Base-by-base conservation (phyloP, 768 basidiomycete genomes). In the Dentipellis sp. region DNA sequence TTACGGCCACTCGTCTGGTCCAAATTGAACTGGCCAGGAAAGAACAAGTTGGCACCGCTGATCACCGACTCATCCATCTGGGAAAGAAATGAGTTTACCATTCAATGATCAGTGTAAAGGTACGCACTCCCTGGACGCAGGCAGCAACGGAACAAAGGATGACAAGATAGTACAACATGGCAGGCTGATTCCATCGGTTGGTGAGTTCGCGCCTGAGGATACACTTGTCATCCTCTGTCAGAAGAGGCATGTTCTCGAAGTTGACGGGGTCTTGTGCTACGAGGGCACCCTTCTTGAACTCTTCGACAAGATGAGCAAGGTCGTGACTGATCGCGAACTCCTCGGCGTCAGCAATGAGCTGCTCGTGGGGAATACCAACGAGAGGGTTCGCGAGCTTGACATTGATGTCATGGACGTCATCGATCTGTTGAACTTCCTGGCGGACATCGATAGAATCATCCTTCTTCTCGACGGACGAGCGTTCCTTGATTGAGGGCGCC, bases 71-170 rank as follows among this genome's bases (percentile, higher is more conserved):
- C 78, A 62, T 81, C 79, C 76, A 73, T 75, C 67, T 73, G 58
- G 40, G 46, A 29, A 50, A 10, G 23, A 6, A 42, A 58, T 53
- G 58, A 46, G 37, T 55, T 53, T 14, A 49, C 45, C 29, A 10
- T 10, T 65, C 64, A 63, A 67, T 64, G 37, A 53, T 36, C 37
- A 10, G 22, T 54, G 50, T 4, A 42, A 48, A n/a, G 5, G 34
- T 23, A 38, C 52, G 65, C 66, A 72, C 72, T 40, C 74, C 87
- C 75, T 91, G 88, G n/a, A 90, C 87, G 51, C 85, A 86, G 3
- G 89, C 90, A 1, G 86, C 86, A 49, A 91, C 68, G 14, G 85
- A 86, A 59, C 86, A 83, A 50, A 82, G 68, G 48, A 80, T 62
- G 23, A 80, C 78, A 39, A 80, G 72, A 45, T 74, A 74, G 64